phyloP scores from a whole-genome alignment of 306 rosid species.

The Inga oerstediana region DNA sequence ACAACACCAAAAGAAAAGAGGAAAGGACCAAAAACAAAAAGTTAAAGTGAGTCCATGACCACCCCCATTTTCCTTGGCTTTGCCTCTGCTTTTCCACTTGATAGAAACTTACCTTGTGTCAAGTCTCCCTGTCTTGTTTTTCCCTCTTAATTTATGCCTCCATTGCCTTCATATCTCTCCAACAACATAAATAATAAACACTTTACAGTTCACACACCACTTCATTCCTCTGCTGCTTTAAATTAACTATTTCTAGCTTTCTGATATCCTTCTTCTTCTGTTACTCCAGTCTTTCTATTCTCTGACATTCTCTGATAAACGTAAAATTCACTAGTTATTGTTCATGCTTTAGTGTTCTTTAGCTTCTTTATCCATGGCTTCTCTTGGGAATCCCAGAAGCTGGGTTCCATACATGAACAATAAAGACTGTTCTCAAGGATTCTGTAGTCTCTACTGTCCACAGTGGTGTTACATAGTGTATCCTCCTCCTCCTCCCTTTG shows the following conservation, averaged over 20 bases:
- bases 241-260: neutral
- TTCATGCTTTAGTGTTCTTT: neutral
- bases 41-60: slow-evolving; percentile 32
- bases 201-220: neutral
- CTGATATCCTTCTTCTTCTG: neutral
- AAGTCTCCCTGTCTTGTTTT: slow-evolving; percentile 21
- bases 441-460: slow-evolving; percentile 75
- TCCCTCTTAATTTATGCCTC: neutral
- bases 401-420: slow-evolving; percentile 71
- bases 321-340: neutral
- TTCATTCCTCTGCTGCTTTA: neutral
- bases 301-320: slow-evolving; percentile 7
- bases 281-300: neutral
- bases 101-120: slow-evolving; percentile 34
- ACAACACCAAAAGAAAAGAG: slow-evolving; percentile 27
- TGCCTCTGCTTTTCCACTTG: slow-evolving; percentile 46
- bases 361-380: slow-evolving; percentile 55
- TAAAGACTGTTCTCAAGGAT: slow-evolving; percentile 83
- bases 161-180: neutral
- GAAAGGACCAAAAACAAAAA: slow-evolving; percentile 9
- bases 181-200: neutral
- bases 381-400: slow-evolving; percentile 58
- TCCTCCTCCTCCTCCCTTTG: slow-evolving; percentile 74
- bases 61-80: slow-evolving; percentile 34
- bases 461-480: slow-evolving; percentile 73